These are phyloP conservation scores for Climacium dendroides DNA, from an alignment of 225 moss, liverwort and hornwort genomes.

Conservation along the genomic window DNA sequence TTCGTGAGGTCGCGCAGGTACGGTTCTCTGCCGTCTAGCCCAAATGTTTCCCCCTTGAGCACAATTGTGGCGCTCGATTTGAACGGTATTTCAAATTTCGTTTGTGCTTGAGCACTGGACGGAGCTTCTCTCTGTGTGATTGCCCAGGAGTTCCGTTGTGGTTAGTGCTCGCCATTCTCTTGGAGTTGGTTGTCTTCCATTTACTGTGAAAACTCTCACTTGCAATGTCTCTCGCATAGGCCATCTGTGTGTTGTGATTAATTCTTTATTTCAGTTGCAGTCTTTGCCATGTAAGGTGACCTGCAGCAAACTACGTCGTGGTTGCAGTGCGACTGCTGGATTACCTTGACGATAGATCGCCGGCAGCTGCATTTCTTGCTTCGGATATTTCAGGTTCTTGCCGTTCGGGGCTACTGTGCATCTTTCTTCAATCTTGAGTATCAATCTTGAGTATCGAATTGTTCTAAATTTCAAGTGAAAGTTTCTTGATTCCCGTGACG, in stretches of 20 bases:
- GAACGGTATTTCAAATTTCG: not conserved
- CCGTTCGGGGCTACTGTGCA: not conserved
- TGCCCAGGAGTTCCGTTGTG: not conserved
- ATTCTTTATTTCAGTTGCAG: not conserved
- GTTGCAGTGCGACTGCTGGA: not conserved
- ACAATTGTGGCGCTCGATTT: not conserved
- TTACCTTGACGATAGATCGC: not conserved
- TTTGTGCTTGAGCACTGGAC: not conserved
- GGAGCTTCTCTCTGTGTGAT: not conserved
- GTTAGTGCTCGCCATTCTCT: not conserved
- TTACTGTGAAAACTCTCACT: not conserved
- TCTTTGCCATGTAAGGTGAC: not conserved
- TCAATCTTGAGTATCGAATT: not conserved
- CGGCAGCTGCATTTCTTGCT: not conserved
- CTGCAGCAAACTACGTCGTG: not conserved
- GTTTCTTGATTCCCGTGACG: not conserved
- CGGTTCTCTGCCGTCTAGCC: not conserved
- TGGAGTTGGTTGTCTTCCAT: not conserved
- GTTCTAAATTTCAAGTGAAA: not conserved
- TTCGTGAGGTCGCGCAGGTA: not conserved
- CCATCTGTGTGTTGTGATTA: not conserved
- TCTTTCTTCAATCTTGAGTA: not conserved
- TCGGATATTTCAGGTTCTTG: not conserved
- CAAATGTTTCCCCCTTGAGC: not conserved
- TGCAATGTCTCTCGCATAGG: not conserved